phyloP scores from a whole-genome alignment of 208 protist genomes.

The Zelonia costaricensis region DNA sequence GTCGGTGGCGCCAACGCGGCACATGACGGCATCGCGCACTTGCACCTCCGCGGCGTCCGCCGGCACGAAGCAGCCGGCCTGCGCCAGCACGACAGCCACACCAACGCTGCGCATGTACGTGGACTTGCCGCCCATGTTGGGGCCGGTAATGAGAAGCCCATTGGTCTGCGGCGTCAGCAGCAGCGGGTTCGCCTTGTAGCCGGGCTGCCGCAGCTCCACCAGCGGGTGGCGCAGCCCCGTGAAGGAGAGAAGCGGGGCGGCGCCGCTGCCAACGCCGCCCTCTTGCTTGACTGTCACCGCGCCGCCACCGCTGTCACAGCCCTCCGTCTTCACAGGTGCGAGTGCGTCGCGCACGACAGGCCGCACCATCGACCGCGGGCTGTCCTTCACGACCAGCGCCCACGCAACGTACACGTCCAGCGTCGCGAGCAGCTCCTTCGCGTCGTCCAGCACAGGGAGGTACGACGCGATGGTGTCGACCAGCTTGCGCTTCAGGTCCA shows the following conservation, averaged over 20 bases:
- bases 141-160: conserved; percentile 89
- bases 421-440: conserved; percentile 91
- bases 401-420: conserved; percentile 96
- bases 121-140: conserved; percentile 99
- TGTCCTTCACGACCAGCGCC: conserved; percentile 84
- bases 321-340: conserved; percentile 4
- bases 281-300: conserved; percentile 21
- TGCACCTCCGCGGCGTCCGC: conserved; percentile 83
- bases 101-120: conserved; percentile 98
- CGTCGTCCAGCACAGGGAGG: conserved; percentile 93
- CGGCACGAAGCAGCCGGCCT: conserved; percentile 99
- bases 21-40: conserved; percentile 96
- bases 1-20: conserved; percentile 99
- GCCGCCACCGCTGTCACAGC: no score
- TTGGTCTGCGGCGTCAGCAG: conserved; percentile 80
- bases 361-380: conserved; percentile 91
- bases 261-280: not conserved
- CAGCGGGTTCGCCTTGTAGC: conserved; percentile 80
- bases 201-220: conserved; percentile 81
- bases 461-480: conserved; percentile 95
- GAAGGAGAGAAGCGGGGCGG: conserved; percentile 48
- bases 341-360: conserved; percentile 54
- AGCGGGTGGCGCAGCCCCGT: conserved; percentile 86
- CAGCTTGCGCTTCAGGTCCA: conserved; percentile 90
- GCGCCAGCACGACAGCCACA: conserved; percentile 97